These are phyloP conservation scores for Pholiota conissans DNA, from an alignment of 768 basidiomycete species.

Conservation along the genomic window DNA sequence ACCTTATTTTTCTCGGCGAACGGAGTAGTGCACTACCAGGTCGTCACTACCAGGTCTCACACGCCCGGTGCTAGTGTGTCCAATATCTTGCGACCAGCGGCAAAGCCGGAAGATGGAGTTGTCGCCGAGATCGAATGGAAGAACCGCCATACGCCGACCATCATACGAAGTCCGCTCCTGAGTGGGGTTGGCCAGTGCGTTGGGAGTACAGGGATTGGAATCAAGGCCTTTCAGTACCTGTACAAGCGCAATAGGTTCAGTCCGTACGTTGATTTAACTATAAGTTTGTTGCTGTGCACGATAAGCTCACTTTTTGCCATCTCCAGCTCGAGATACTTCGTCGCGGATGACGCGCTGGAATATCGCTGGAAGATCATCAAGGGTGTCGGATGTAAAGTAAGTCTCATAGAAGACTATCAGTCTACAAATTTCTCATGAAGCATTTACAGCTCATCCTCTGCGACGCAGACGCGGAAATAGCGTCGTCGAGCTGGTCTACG, in stretches of 20 bases:
- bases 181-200: conserved; percentile 27
- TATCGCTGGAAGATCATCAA: conserved; percentile 49
- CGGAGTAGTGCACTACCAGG: conserved; percentile 49
- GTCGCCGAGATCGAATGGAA: conserved; percentile 55
- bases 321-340: conserved; percentile 47
- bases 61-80: conserved; percentile 34
- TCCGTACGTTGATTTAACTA: conserved; percentile 30
- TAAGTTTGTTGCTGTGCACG: not conserved
- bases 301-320: not conserved
- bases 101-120: conserved; percentile 35
- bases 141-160: conserved; percentile 39
- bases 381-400: conserved; percentile 31
- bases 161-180: conserved; percentile 40
- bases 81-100: conserved; percentile 38
- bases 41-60: conserved; percentile 38
- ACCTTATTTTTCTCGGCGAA: conserved; percentile 50
- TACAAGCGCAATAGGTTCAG: conserved; percentile 43
- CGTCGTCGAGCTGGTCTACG: conserved; percentile 33
- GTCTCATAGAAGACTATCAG: not conserved
- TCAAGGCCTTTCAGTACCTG: conserved; percentile 39
- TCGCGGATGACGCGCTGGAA: conserved; percentile 48
- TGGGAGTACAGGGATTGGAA: conserved; percentile 27
- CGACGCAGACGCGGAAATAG: conserved; percentile 40
- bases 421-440: not conserved
- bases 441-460: conserved; percentile 36